These are phyloP conservation scores for Boletus mariae DNA, from an alignment of 1,284 basidiomycete genomes.

Conservation along the genomic window DNA sequence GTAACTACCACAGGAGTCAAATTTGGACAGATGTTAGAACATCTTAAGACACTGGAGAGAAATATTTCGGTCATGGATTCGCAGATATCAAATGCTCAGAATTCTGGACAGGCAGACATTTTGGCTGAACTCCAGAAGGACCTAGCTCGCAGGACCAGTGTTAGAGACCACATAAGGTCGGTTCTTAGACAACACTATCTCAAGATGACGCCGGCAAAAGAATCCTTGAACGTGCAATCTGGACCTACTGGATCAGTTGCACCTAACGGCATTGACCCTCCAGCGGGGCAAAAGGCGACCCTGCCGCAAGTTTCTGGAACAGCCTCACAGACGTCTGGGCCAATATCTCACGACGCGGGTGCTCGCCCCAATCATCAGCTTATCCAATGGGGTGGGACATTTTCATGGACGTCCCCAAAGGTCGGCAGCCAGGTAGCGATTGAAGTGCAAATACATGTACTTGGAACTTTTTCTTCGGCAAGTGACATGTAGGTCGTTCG, in stretches of 20 bases:
- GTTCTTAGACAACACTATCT: conserved; percentile 18
- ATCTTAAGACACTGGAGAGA: conserved; percentile 18
- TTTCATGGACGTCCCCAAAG: conserved; percentile 48
- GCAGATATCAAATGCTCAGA: conserved; percentile 14
- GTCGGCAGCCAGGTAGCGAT: conserved; percentile 37
- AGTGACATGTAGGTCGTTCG: conserved; percentile 34
- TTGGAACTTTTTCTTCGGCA: conserved; percentile 23
- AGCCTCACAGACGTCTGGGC: conserved; percentile 10
- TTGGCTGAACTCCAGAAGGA: conserved; percentile 15
- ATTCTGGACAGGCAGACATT: conserved; percentile 15
- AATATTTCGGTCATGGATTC: conserved; percentile 9
- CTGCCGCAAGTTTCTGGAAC: conserved; percentile 11
- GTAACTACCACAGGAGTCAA: conserved; percentile 9
- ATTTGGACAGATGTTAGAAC: conserved; percentile 27
- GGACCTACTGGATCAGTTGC: conserved; percentile 1
- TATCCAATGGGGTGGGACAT: conserved; percentile 47
- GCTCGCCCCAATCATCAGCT: conserved; percentile 5
- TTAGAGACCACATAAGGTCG: conserved; percentile 15
- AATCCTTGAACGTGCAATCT: conserved; percentile 1
- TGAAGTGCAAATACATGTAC: conserved; percentile 44
- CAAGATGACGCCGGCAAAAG: conserved; percentile 15
- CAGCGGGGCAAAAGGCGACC: conserved; percentile 28
- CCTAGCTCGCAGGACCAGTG: background rate
- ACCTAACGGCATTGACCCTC: background rate
- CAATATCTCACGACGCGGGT: conserved; percentile 11